Evolutionary conservation across 2,329 filamentous ascomycete genomes (phyloP).

Genomic region (Penicillium sp.): DNA sequence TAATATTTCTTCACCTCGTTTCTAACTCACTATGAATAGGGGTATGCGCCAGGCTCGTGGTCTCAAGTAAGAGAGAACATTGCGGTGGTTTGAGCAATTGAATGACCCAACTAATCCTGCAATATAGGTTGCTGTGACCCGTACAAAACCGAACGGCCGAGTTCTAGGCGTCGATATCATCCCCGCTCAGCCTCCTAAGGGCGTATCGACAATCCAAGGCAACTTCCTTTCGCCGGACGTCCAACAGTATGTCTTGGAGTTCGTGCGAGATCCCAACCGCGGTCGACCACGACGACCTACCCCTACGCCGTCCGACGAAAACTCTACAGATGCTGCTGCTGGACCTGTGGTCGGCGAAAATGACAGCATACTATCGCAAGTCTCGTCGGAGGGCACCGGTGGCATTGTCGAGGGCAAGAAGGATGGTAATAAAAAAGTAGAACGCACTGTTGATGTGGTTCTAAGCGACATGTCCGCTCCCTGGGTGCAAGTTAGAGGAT

Average conservation of each 20-base stretch:
- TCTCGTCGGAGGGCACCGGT: not conserved
- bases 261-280: slow-evolving; percentile 62
- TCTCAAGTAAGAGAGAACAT: slow-evolving; percentile 44
- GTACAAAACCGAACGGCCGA: slow-evolving; percentile 70
- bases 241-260: slow-evolving; percentile 71
- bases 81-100: not conserved
- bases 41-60: slow-evolving; percentile 57
- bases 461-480: slow-evolving; percentile 99
- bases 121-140: slow-evolving; percentile 70
- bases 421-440: slow-evolving; percentile 21
- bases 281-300: slow-evolving; percentile 45
- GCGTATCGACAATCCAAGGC: slow-evolving; percentile 92
- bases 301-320: not conserved
- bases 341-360: not conserved
- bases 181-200: slow-evolving; percentile 82
- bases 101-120: not conserved
- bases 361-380: slow-evolving; percentile 25
- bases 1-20: not conserved
- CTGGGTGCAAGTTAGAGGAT: slow-evolving; percentile 77
- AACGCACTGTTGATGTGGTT: slow-evolving; percentile 78
- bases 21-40: slow-evolving; percentile 25
- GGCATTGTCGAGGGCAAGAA: not conserved
- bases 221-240: slow-evolving; percentile 77
- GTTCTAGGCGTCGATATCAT: slow-evolving; percentile 93
- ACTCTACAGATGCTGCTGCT: not conserved